A percentile compares a stretch with the other conserved stretches of the same genome.
Evolutionary conservation across 2,329 filamentous ascomycete genomes (phyloP).

Genomic region (Diaporthe citri): DNA sequence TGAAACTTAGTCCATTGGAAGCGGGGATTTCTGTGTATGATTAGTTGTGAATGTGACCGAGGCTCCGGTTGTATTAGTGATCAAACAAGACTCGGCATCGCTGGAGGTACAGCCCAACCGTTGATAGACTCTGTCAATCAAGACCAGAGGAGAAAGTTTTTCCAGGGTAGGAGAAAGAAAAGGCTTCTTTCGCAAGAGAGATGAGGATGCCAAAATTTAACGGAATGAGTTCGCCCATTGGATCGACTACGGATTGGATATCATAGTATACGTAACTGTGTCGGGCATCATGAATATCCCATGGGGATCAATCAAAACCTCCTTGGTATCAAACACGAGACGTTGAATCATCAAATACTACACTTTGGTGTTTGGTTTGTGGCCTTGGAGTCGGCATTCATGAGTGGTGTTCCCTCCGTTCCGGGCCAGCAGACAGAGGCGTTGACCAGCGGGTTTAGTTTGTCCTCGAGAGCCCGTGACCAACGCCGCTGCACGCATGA

Average conservation of each 20-base stretch:
- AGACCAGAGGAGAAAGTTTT: neutral
- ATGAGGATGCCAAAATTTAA: too few species aligned
- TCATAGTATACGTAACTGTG: neutral
- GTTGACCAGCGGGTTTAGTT: neutral
- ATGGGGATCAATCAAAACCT: too few species aligned
- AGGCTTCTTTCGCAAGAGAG: too few species aligned
- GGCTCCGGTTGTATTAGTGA: constrained; percentile 12
- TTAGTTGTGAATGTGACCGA: neutral
- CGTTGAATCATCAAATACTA: neutral
- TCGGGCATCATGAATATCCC: neutral
- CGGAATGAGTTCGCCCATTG: neutral
- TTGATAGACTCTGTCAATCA: neutral
- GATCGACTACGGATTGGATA: neutral
- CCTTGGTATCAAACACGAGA: neutral
- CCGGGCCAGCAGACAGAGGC: neutral
- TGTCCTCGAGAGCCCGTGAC: neutral
- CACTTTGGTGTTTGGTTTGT: neutral
- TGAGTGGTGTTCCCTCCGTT: neutral
- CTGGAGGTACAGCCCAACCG: neutral
- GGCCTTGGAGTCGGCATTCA: neutral
- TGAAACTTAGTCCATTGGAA: neutral
- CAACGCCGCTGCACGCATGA: neutral
- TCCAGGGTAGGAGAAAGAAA: too few species aligned
- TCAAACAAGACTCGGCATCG: neutral
- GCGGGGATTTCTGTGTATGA: neutral